Conservation (phyloP, 2,329 filamentous ascomycete genomes). For the Cordyceps militaris region DNA sequence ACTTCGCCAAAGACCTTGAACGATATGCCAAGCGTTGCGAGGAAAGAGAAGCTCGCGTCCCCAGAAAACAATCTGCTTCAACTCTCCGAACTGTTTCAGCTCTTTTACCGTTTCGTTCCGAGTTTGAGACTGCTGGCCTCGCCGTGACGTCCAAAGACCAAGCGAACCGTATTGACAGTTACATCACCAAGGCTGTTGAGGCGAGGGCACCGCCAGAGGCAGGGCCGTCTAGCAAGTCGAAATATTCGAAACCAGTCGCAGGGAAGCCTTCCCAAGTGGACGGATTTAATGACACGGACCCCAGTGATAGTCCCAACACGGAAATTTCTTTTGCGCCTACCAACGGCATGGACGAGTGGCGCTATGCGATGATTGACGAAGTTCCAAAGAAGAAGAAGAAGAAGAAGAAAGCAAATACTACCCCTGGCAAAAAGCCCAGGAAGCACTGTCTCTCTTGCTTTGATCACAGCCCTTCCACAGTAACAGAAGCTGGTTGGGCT, state of each 20-base stretch:
- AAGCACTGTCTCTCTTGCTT: constrained; percentile 26
- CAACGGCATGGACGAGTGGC: constrained; percentile 27
- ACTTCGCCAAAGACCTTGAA: constrained; percentile 26
- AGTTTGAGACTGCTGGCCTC: constrained; percentile 48
- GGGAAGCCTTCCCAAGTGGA: constrained; percentile 23
- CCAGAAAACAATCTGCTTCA: constrained; percentile 27
- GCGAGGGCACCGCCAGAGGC: constrained; percentile 10
- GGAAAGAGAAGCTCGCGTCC: not conserved
- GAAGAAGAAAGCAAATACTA: constrained; percentile 12
- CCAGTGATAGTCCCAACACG: constrained; percentile 21
- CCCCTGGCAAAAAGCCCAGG: not conserved
- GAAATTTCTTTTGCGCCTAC: constrained; percentile 26
- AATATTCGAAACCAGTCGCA: not conserved
- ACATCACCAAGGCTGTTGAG: constrained; percentile 16
- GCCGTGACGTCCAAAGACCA: constrained; percentile 46
- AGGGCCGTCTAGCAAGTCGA: not conserved
- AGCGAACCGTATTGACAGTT: constrained; percentile 26
- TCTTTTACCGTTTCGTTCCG: constrained; percentile 44
- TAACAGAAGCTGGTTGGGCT: constrained; percentile 20
- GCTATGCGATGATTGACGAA: constrained; percentile 28
- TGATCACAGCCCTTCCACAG: constrained; percentile 18
- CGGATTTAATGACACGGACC: constrained; percentile 19
- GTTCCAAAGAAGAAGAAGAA: constrained; percentile 16
- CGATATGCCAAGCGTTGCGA: constrained; percentile 21
- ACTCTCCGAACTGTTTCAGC: constrained; percentile 46